phyloP scores from a whole-genome alignment of 139 green algal genomes.

The Picochlorum sp. region DNA sequence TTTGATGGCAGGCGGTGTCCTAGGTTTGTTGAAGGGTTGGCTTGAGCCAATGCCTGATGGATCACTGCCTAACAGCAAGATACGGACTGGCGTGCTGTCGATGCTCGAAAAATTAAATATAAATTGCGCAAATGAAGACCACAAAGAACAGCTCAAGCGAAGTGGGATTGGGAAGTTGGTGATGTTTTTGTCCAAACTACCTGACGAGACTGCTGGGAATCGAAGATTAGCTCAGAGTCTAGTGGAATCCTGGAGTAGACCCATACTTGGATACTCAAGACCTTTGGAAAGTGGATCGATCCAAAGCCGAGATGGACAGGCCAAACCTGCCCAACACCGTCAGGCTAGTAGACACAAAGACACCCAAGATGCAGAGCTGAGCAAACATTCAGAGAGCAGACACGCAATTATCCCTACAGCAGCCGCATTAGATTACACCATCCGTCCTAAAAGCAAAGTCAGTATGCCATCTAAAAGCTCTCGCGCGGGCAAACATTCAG shows the following conservation, averaged over 20 bases:
- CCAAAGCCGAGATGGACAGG: not conserved
- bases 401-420: conserved; percentile 42
- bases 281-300: conserved; percentile 16
- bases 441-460: conserved; percentile 29
- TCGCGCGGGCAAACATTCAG: conserved; percentile 1
- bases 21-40: conserved; percentile 57
- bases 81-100: conserved; percentile 36
- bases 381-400: conserved; percentile 9
- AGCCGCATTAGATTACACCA: conserved; percentile 46
- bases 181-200: conserved; percentile 64
- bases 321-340: too few relatives aligned
- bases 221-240: conserved; percentile 43
- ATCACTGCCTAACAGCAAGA: conserved; percentile 53
- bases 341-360: not conserved
- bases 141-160: conserved; percentile 56
- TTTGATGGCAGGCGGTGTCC: conserved; percentile 47
- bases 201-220: conserved; percentile 52
- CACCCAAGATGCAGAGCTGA: not conserved
- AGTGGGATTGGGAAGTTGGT: conserved; percentile 45
- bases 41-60: conserved; percentile 56
- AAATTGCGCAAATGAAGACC: conserved; percentile 35
- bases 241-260: conserved; percentile 56
- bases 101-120: conserved; percentile 45
- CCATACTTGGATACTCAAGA: conserved; percentile 43
- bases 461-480: conserved; percentile 12